These are phyloP conservation scores for Leucocoprinus leucothites DNA, from an alignment of 768 basidiomycete genomes.

Conservation along the genomic window DNA sequence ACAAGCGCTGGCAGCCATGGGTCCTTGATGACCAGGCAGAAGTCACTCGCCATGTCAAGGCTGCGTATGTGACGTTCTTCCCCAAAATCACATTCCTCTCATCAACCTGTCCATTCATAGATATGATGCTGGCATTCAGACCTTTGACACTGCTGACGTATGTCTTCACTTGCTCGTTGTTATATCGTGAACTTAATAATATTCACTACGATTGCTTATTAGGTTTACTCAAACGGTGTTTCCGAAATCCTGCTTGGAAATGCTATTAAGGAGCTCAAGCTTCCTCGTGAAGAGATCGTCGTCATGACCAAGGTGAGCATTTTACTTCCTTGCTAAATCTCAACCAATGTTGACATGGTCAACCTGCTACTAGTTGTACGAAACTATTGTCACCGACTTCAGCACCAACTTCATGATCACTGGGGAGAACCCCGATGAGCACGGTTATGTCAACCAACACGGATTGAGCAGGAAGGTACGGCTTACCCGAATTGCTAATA, in stretches of 20 bases:
- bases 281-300: constrained; percentile 75
- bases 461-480: constrained; percentile 37
- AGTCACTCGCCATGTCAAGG: constrained; percentile 50
- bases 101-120: constrained; percentile 19
- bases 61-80: constrained; percentile 27
- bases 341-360: background rate
- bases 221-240: constrained; percentile 65
- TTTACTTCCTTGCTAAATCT: background rate
- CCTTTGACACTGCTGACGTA: constrained; percentile 58
- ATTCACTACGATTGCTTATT: background rate
- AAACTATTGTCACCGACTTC: constrained; percentile 25
- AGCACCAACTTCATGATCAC: constrained; percentile 12
- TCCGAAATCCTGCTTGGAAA: constrained; percentile 70
- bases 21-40: constrained; percentile 41
- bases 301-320: constrained; percentile 66
- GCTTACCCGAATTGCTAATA: background rate
- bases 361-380: constrained; percentile 34
- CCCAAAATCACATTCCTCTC: background rate
- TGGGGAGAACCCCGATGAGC: constrained; percentile 26
- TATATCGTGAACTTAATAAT: background rate
- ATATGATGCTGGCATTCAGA: constrained; percentile 62
- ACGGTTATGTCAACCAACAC: constrained; percentile 55
- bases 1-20: constrained; percentile 48
- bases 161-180: background rate
- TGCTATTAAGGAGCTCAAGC: constrained; percentile 60